Conservation (phyloP, 2,329 filamentous ascomycete genomes). For the Sordariomycetes sp. region DNA sequence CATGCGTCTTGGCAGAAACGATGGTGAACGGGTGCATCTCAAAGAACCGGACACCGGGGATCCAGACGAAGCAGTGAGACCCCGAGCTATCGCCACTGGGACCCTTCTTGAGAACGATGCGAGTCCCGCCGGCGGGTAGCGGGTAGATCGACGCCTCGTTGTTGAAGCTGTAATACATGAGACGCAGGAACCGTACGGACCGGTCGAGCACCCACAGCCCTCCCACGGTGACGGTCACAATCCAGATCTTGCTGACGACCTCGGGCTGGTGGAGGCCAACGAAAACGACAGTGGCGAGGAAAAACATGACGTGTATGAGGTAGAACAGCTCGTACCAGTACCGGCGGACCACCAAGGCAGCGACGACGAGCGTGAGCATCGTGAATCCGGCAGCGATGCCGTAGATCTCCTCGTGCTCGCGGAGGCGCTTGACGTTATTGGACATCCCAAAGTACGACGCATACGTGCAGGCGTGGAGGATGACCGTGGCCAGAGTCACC, state of each 20-base stretch:
- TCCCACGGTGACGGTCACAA: slow-evolving; percentile 29
- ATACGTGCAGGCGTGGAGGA: slow-evolving; percentile 35
- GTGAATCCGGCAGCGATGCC: slow-evolving; percentile 36
- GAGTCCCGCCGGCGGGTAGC: slow-evolving; percentile 41
- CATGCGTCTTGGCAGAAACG: slow-evolving; percentile 33
- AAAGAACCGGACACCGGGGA: slow-evolving; percentile 42
- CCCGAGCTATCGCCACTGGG: slow-evolving; percentile 36
- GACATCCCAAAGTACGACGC: slow-evolving; percentile 24
- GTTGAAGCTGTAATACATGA: slow-evolving; percentile 33
- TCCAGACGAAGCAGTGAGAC: slow-evolving; percentile 54
- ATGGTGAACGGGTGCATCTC: slow-evolving; percentile 58
- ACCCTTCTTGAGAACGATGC: slow-evolving; percentile 40
- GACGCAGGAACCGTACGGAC: slow-evolving; percentile 30
- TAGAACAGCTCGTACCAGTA: slow-evolving; percentile 48
- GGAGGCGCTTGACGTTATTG: slow-evolving; percentile 18
- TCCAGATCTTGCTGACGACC: slow-evolving; percentile 26
- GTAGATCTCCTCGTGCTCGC: slow-evolving; percentile 27
- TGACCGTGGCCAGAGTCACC: slow-evolving; percentile 30
- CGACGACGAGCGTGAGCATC: slow-evolving; percentile 31
- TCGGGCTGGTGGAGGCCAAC: slow-evolving; percentile 41
- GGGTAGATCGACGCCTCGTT: slow-evolving; percentile 42
- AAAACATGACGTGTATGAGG: slow-evolving; percentile 37
- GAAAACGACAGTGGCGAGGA: slow-evolving; percentile 34
- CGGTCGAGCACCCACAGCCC: slow-evolving; percentile 41
- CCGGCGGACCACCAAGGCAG: slow-evolving; percentile 29